Evolutionary conservation across 495 filamentous ascomycete species (phyloP).

Genomic region (Pyronema domesticum): DNA sequence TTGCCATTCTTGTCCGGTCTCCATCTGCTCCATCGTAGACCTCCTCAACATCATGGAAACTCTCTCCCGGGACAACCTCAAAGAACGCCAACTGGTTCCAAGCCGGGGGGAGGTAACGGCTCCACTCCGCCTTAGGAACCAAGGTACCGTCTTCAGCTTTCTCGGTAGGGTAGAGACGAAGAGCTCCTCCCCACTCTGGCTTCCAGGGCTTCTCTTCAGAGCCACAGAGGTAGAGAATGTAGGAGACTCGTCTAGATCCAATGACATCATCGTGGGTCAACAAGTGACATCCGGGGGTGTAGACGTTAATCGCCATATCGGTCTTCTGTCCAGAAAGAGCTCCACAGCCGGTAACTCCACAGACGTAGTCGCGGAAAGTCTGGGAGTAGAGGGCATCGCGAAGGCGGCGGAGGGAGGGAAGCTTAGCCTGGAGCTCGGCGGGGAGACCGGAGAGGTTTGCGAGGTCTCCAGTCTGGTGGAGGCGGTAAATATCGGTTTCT

Average conservation of each 20-base stretch:
- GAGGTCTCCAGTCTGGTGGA: constrained; percentile 93
- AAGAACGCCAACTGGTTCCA: constrained; percentile 98
- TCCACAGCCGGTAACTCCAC: constrained; percentile 65
- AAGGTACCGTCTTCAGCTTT: constrained; percentile 50
- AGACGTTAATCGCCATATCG: constrained; percentile 98
- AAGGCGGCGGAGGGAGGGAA: constrained; percentile 71
- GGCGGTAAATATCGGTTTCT: constrained; percentile 99
- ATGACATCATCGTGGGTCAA: constrained; percentile 98
- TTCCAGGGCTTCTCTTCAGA: constrained; percentile 87
- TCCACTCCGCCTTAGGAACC: constrained; percentile 56
- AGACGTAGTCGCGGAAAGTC: constrained; percentile 73
- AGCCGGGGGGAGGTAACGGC: constrained; percentile 68
- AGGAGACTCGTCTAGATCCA: constrained; percentile 78
- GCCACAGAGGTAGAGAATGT: constrained; percentile 78
- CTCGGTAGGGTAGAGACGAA: constrained; percentile 72
- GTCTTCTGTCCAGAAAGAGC: constrained; percentile 84
- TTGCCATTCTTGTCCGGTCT: constrained; percentile 79
- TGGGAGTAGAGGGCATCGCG: constrained; percentile 86
- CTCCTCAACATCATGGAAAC: constrained; percentile 97
- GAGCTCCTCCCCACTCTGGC: constrained; percentile 79
- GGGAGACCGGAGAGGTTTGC: constrained; percentile 92
- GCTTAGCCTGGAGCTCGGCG: constrained; percentile 55
- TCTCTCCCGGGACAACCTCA: constrained; percentile 88
- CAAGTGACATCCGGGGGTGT: constrained; percentile 87
- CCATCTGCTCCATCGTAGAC: constrained; percentile 60